These are phyloP conservation scores for Nissolia schottii DNA, from an alignment of 306 rosid genomes.

Conservation along the genomic window DNA sequence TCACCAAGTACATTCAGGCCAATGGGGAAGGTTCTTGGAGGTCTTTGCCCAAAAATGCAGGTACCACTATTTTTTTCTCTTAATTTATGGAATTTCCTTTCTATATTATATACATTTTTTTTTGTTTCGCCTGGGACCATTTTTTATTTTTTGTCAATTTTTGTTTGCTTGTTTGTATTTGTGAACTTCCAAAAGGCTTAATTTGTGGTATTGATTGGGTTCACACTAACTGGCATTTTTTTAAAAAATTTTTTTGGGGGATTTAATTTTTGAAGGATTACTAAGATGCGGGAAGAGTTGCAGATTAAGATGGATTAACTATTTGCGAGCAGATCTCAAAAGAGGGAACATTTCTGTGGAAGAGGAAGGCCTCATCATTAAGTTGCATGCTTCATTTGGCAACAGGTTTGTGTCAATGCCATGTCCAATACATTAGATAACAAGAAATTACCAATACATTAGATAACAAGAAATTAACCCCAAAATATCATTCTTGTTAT, in stretches of 20 bases:
- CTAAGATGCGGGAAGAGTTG: conserved; percentile 87
- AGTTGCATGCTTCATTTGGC: conserved; percentile 65
- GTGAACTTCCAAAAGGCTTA: not conserved
- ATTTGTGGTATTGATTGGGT: not conserved
- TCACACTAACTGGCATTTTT: not conserved
- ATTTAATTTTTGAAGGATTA: conserved; percentile 51
- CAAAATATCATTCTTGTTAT: not conserved
- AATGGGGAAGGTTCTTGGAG: conserved; percentile 97
- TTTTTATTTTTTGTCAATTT: too few relatives aligned
- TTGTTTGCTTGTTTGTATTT: not conserved
- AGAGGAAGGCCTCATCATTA: conserved; percentile 53
- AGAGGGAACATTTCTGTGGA: conserved; percentile 66
- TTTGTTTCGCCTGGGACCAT: not conserved
- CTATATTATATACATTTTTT: not conserved
- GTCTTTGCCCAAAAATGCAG: conserved; percentile 78
- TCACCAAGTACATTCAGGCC: conserved; percentile 48
- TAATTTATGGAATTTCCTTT: not conserved
- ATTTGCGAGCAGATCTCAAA: conserved; percentile 60
- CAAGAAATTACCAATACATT: not conserved
- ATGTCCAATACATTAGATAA: not conserved
- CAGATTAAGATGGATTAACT: conserved; percentile 80
- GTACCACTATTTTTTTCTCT: conserved; percentile 24
- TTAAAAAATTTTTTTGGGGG: too few relatives aligned
- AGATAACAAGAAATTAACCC: not conserved
- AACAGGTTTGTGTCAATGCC: conserved; percentile 44